A percentile compares a stretch with the other conserved stretches of the same genome.
Conservation (phyloP, 2,329 filamentous ascomycete genomes). For the Aspergillus caelatus region DNA sequence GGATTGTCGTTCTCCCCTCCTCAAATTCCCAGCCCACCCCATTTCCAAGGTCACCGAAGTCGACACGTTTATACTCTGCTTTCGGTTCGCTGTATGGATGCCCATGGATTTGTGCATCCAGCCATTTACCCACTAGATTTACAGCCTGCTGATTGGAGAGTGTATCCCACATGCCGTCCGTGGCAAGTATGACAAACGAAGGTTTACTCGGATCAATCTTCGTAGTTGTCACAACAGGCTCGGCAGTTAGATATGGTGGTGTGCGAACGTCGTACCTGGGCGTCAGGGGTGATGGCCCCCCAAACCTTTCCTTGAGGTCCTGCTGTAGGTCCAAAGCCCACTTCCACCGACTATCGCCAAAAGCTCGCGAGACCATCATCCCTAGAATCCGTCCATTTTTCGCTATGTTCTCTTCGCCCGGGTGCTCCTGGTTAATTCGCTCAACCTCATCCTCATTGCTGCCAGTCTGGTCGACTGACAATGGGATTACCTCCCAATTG, state of each 20-base stretch:
- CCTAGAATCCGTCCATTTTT: constrained; percentile 64
- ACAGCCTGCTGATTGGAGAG: constrained; percentile 62
- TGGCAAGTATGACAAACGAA: constrained; percentile 68
- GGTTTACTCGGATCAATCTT: constrained; percentile 50
- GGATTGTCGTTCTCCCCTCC: constrained; percentile 51
- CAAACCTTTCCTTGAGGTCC: constrained; percentile 33
- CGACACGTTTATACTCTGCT: constrained; percentile 18
- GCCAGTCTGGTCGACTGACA: constrained; percentile 69
- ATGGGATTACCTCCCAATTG: constrained; percentile 55
- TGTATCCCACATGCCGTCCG: constrained; percentile 68
- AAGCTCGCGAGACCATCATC: constrained; percentile 64
- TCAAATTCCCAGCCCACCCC: constrained; percentile 35
- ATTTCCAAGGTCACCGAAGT: constrained; percentile 26
- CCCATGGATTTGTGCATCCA: constrained; percentile 40
- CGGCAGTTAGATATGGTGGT: constrained; percentile 69
- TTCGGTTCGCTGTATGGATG: constrained; percentile 32
- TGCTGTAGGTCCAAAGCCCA: constrained; percentile 58
- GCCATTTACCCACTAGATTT: constrained; percentile 60
- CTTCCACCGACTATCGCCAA: constrained; percentile 71
- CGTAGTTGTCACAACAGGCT: constrained; percentile 65
- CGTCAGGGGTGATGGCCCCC: constrained; percentile 48
- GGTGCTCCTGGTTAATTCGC: constrained; percentile 61
- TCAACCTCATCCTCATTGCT: constrained; percentile 62
- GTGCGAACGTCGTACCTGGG: constrained; percentile 45
- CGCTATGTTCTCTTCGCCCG: constrained; percentile 62